phyloP scores from a whole-genome alignment of 169 alveolate species.

The Plasmodium malariae region DNA sequence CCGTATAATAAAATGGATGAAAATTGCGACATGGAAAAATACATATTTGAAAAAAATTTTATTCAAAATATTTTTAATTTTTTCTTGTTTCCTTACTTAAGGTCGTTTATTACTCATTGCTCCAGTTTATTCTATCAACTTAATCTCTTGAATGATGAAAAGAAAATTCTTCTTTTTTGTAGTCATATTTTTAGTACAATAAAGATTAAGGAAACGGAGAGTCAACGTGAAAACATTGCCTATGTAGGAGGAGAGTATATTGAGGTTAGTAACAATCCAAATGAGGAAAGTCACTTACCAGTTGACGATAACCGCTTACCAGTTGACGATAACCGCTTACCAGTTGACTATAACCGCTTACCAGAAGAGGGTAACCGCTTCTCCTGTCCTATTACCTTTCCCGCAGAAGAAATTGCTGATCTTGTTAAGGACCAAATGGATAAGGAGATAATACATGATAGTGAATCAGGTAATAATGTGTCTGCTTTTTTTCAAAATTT shows the following conservation, averaged over 20 bases:
- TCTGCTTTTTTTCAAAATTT: too few relatives aligned
- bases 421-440: too few relatives aligned
- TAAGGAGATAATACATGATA: too few relatives aligned
- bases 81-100: slow-evolving; percentile 21
- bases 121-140: not conserved
- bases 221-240: not conserved
- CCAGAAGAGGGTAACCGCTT: too few relatives aligned
- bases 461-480: too few relatives aligned
- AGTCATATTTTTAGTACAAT: not conserved
- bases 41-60: not conserved
- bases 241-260: not conserved
- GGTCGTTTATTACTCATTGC: not conserved
- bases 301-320: too few relatives aligned
- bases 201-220: not conserved
- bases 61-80: not conserved
- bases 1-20: not conserved
- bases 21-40: not conserved
- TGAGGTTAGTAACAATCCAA: too few relatives aligned
- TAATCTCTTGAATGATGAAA: slow-evolving; percentile 2
- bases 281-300: too few relatives aligned
- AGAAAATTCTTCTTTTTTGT: not conserved
- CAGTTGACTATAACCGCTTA: too few relatives aligned
- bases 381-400: too few relatives aligned
- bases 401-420: too few relatives aligned
- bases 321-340: too few relatives aligned